Evolutionary conservation across 192 early-diverging fungal genomes (phyloP), one percentile per base, ranked within the genome.

Genomic region (Coemansia sp.): DNA sequence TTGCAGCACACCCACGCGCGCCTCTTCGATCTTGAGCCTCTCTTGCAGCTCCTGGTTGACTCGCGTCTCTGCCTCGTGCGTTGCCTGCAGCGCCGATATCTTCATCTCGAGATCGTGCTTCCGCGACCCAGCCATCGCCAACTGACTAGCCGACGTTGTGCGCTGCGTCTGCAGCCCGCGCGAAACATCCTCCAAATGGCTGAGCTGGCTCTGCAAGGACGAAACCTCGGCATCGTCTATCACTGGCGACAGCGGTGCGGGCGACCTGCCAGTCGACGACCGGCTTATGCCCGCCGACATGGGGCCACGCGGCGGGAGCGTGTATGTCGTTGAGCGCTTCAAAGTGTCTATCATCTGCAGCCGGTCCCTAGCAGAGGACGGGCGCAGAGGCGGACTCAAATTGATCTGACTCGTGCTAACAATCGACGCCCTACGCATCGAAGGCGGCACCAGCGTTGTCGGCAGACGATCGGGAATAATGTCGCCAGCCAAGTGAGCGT

Each of bases 401-500:
- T 57, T 81, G 50, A 64, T 69, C 72, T 72, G 64, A 61, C 80
- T 83, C 45, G 37, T 64, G 72, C 80, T 77, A 44, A 53, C 34
- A 11, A 75, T 73, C 15, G 68, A 36, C 19, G 75, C 59, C 44
- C 60, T 70, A 60, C 82, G 76, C 82, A 76, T 73, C 8, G 76
- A 79, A 38, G 80, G 84, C 10, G 84, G 84, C 11, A 82, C 74
- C 51, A 85, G 69, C 12, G 80, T 75, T 1, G 74, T 39, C 1
- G 84, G 84, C 62, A 85, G 76, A 34, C 39, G 70, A 34, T 76
- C 74, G 5, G 90, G 90, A 25, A 92, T 73, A 1, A 71, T 63
- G 1, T 72, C 77, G 10, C 89, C 88, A 17, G 77, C 69, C 14
- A 89, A 69, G 51, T 78, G 85, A 41, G 85, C 86, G 68, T 87